A percentile compares a stretch with the other conserved stretches of the same genome.
phyloP scores from a whole-genome alignment of 2,329 filamentous ascomycete genomes.

The Coniosporium tulheliwenetii region DNA sequence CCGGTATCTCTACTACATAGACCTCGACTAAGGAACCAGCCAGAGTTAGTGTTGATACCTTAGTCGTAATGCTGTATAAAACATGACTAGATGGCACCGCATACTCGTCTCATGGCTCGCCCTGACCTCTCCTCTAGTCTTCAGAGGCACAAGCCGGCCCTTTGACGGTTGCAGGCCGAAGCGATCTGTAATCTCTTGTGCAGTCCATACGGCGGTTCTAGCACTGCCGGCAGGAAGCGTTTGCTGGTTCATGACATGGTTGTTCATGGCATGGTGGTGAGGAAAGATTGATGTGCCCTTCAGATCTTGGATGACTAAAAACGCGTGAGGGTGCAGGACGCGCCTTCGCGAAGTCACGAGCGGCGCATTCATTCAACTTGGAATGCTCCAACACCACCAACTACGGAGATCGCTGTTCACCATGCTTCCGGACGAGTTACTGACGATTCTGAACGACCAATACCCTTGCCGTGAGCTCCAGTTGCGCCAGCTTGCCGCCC shows the following conservation, averaged over 20 bases:
- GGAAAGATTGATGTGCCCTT: too few species aligned
- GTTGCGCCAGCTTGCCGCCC: conserved; percentile 26
- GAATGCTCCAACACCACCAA: too few species aligned
- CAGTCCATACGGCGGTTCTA: neutral
- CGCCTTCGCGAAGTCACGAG: too few species aligned
- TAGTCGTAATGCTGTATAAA: neutral
- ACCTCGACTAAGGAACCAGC: conserved; percentile 37
- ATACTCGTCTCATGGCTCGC: conserved; percentile 27
- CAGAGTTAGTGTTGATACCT: neutral
- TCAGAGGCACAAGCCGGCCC: conserved; percentile 22
- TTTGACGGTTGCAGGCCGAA: neutral
- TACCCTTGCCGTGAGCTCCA: conserved; percentile 31
- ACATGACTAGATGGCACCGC: neutral
- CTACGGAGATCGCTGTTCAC: too few species aligned
- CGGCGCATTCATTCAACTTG: too few species aligned
- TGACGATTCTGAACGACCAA: conserved; percentile 11
- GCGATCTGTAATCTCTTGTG: neutral
- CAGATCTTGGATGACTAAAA: too few species aligned
- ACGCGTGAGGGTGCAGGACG: too few species aligned
- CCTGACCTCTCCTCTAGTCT: conserved; percentile 34
- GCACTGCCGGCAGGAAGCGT: neutral
- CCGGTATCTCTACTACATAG: conserved; percentile 57
- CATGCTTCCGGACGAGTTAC: too few species aligned
- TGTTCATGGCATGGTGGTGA: neutral
- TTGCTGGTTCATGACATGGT: conserved; percentile 4